Evolutionary conservation across 1,139 yeast species (phyloP), one percentile per base, ranked within the genome.

Genomic region (Taphrina confusa): DNA sequence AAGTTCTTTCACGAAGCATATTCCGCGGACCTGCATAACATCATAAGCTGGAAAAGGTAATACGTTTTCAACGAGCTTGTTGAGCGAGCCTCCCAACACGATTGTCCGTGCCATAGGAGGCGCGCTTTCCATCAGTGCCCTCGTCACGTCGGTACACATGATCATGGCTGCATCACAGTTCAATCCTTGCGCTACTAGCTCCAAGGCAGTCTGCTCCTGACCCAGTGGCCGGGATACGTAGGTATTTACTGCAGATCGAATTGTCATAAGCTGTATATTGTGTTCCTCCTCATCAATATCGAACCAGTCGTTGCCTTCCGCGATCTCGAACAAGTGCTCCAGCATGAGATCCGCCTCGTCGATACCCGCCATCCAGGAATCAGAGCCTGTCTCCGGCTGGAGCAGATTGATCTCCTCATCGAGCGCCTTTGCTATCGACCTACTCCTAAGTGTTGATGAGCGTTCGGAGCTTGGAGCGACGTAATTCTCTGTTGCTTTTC

Each of bases 281-380:
- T 45, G 42, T 44, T 42, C 58, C 58, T 54, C 58, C 33, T 54
- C 58, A 27, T 54, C 58, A 28, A 54, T 54, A 18, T 54, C 58
- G 12, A 54, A 54, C 58, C 58, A 54, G 36, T 54, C 58, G 45
- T 54, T 54, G n/a, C 58, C 58, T 16, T 54, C 58, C 8, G 58
- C 58, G 20, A 54, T 34, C 20, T 54, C 58, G 57, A 60, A 62
- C 18, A 62, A 57, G 37, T 62, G 58, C 25, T 62, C 60, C 45
- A 62, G 54, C 65, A 63, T 62, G 44, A 63, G 62, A 28, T 63
- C 65, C 31, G 61, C 56, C 49, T 63, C 63, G 60, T 63, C 65
- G 31, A 63, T 56, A 8, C 44, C 58, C 12, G 34, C 47, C 44
- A 54, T 23, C 58, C 58, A 54, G 27, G 50, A 44, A 16, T 30